Percentiles rank a stretch among this genome's conserved stretches.
These are phyloP conservation scores for Dacryopinax primogenitus DNA, from an alignment of 768 basidiomycete species.

Conservation along the genomic window DNA sequence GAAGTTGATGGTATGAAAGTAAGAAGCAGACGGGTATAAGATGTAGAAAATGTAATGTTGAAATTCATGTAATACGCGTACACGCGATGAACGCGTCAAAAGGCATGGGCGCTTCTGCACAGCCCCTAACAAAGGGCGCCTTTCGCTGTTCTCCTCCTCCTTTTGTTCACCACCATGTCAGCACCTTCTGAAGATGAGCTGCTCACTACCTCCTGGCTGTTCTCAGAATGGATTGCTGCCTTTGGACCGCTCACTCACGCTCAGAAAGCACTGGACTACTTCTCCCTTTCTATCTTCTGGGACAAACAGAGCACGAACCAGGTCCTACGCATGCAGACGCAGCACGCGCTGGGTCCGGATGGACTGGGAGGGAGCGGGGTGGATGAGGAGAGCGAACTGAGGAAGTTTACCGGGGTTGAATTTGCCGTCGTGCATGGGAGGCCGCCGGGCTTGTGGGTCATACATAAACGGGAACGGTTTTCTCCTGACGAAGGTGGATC, in stretches of 20 bases:
- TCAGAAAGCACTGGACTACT: constrained; percentile 81
- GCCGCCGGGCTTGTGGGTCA: constrained; percentile 71
- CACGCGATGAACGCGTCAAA: neutral
- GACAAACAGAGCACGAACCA: constrained; percentile 91
- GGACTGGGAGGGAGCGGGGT: constrained; percentile 29
- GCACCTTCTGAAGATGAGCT: constrained; percentile 1
- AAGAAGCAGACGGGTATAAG: neutral
- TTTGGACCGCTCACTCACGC: constrained; percentile 48
- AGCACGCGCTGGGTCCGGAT: constrained; percentile 65
- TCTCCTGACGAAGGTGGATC: constrained; percentile 69
- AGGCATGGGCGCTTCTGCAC: constrained; percentile 6
- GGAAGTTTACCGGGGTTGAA: constrained; percentile 77
- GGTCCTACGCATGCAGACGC: constrained; percentile 84
- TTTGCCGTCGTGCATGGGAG: constrained; percentile 72
- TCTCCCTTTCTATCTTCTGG: constrained; percentile 82
- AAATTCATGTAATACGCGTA: neutral
- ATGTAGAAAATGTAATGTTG: neutral
- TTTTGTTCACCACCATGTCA: neutral
- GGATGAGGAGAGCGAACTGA: constrained; percentile 75
- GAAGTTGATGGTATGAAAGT: neutral
- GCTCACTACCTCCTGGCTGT: constrained; percentile 17
- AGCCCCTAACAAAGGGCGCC: neutral
- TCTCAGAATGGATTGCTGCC: constrained; percentile 19
- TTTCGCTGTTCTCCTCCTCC: neutral
- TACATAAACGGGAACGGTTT: constrained; percentile 75